A percentile compares a stretch with the other conserved stretches of the same genome.
Evolutionary conservation across 2,329 filamentous ascomycete species (phyloP).

Genomic region (Cordyceps javanica): DNA sequence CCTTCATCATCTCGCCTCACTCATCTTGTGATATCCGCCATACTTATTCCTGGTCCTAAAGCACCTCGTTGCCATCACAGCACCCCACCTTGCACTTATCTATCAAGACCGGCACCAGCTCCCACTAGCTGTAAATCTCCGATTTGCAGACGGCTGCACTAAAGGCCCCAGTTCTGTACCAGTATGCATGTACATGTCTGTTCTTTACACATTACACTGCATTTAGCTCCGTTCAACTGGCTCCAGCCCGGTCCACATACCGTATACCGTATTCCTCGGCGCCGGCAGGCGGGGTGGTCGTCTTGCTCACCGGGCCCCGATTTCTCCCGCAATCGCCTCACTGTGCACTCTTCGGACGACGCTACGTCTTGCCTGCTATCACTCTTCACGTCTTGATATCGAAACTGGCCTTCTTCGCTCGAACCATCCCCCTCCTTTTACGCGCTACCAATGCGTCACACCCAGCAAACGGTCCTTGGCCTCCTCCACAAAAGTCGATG

Average conservation of each 20-base stretch:
- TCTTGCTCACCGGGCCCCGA: not conserved
- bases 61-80: not conserved
- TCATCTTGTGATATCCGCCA: not conserved
- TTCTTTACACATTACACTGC: not conserved
- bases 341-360: not conserved
- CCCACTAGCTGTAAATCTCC: not conserved
- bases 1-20: not conserved
- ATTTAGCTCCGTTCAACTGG: not conserved
- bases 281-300: not conserved
- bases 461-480: not conserved
- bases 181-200: not conserved
- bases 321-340: not conserved
- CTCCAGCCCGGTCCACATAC: not conserved
- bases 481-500: not conserved
- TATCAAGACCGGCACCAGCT: not conserved
- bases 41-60: not conserved
- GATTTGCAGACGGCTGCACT: not conserved
- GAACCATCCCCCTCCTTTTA: not conserved
- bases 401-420: not conserved
- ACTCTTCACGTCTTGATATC: not conserved
- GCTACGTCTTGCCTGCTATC: not conserved
- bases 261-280: constrained; percentile 6
- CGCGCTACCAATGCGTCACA: not conserved
- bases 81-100: not conserved
- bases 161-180: not conserved